Evolutionary conservation across 148 eudicot genomes (phyloP).

Genomic region (Camellia japonica): DNA sequence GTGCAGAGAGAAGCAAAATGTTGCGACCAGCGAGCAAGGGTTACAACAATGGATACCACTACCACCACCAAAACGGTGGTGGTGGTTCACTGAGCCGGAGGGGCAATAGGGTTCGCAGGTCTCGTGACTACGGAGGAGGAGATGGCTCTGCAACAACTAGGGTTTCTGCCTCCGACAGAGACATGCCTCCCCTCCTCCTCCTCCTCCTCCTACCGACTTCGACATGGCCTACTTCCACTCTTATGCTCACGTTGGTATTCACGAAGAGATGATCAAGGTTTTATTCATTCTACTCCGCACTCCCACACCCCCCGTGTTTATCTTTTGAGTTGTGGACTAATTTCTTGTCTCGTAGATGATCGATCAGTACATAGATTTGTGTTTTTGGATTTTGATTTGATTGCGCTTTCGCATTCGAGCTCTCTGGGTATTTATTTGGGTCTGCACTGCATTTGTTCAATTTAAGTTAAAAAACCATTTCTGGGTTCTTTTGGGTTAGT

Average conservation of each 20-base stretch:
- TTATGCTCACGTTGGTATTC: slow-evolving; percentile 94
- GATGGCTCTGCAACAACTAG: slow-evolving; percentile 22
- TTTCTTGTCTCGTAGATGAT: background rate
- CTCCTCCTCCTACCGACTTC: slow-evolving; percentile 79
- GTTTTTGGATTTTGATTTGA: background rate
- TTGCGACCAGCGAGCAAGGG: slow-evolving; percentile 17
- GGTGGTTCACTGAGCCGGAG: slow-evolving; percentile 20
- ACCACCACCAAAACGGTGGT: slow-evolving; percentile 18
- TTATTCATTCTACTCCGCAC: background rate
- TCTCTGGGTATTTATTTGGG: background rate
- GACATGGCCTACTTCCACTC: slow-evolving; percentile 92
- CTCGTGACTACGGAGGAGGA: slow-evolving; percentile 13
- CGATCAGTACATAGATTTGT: background rate
- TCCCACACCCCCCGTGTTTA: too few species aligned
- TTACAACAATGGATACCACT: slow-evolving; percentile 22
- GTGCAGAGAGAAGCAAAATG: background rate
- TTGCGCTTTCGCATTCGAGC: background rate
- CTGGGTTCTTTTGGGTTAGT: background rate
- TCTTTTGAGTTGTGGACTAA: too few species aligned
- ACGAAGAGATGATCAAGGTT: slow-evolving; percentile 98
- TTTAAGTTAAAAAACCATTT: background rate
- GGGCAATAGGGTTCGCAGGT: slow-evolving; percentile 31
- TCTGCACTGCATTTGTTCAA: background rate
- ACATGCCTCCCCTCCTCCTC: slow-evolving; percentile 3
- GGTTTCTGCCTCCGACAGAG: slow-evolving; percentile 21